Conservation (phyloP, 495 filamentous ascomycete genomes). For the Achaetomiella virescens region DNA sequence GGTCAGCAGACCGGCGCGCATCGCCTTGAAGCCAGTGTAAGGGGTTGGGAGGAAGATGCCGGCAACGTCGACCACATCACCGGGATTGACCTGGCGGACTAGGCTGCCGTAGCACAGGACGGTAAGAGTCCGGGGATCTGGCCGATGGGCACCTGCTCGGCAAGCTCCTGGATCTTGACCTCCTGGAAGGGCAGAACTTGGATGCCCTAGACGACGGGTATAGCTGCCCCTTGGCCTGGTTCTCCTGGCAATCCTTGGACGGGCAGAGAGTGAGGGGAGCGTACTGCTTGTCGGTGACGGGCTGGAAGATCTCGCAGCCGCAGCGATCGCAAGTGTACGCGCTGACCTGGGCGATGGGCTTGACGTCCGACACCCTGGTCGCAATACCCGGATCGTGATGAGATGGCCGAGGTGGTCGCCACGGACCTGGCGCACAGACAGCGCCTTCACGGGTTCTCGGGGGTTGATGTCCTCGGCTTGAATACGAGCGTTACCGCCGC, state of each 20-base stretch:
- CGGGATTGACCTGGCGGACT: conserved; percentile 80
- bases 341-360: conserved; percentile 93
- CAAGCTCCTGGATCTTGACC: conserved; percentile 97
- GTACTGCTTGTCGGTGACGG: conserved; percentile 85
- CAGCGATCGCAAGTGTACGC: conserved; percentile 97
- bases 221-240: conserved; percentile 88
- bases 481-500: conserved; percentile 92
- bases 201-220: conserved; percentile 90
- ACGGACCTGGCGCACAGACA: conserved; percentile 86
- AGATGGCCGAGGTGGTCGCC: conserved; percentile 88
- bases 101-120: conserved; percentile 82
- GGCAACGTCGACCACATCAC: conserved; percentile 86
- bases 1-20: conserved; percentile 87
- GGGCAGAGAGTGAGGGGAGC: conserved; percentile 78
- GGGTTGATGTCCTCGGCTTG: conserved; percentile 74
- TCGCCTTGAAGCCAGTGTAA: conserved; percentile 96
- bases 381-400: conserved; percentile 95
- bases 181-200: conserved; percentile 96
- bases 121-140: conserved; percentile 89
- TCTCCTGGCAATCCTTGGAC: conserved; percentile 79
- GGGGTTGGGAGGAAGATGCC: conserved; percentile 96
- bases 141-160: conserved; percentile 94
- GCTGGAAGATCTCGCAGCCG: conserved; percentile 96
- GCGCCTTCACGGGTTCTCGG: conserved; percentile 71
- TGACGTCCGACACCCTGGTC: conserved; percentile 94